Conservation (phyloP, 1,284 basidiomycete species). For the Irpex sp. region DNA sequence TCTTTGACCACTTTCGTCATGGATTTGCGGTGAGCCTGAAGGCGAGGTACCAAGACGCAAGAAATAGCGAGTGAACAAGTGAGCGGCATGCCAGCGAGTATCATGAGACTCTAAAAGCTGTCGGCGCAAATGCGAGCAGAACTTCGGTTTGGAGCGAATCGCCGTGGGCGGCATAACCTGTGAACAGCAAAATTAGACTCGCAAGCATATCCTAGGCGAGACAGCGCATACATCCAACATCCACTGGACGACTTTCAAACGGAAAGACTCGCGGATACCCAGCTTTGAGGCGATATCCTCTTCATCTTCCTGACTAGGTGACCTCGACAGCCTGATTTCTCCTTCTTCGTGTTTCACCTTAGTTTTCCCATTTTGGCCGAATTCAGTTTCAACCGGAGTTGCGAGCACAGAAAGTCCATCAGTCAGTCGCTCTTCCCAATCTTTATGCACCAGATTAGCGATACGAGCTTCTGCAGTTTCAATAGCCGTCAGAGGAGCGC, state of each 20-base stretch:
- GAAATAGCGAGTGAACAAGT: conserved; percentile 53
- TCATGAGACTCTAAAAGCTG: conserved; percentile 49
- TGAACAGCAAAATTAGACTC: background rate
- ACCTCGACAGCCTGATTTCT: background rate
- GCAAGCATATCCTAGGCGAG: conserved; percentile 2
- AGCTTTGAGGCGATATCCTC: conserved; percentile 4
- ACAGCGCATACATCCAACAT: conserved; percentile 35
- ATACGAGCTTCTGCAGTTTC: conserved; percentile 42
- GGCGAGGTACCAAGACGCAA: conserved; percentile 25
- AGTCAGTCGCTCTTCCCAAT: conserved; percentile 30
- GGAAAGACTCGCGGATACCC: conserved; percentile 28
- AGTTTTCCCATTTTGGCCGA: background rate
- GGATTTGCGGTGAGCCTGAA: conserved; percentile 7
- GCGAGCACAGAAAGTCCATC: conserved; percentile 25
- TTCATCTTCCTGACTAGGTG: background rate
- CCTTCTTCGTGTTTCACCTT: background rate
- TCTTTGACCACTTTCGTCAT: conserved; percentile 10
- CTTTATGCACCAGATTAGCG: conserved; percentile 36
- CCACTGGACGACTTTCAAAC: conserved; percentile 36
- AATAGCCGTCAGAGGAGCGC: conserved; percentile 34
- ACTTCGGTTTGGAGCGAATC: conserved; percentile 10
- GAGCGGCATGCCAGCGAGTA: conserved; percentile 58
- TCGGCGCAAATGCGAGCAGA: conserved; percentile 40
- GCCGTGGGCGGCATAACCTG: conserved; percentile 23
- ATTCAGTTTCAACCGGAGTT: background rate